phyloP scores from a whole-genome alignment of 495 filamentous ascomycete genomes.

The Cryomyces antarcticus region DNA sequence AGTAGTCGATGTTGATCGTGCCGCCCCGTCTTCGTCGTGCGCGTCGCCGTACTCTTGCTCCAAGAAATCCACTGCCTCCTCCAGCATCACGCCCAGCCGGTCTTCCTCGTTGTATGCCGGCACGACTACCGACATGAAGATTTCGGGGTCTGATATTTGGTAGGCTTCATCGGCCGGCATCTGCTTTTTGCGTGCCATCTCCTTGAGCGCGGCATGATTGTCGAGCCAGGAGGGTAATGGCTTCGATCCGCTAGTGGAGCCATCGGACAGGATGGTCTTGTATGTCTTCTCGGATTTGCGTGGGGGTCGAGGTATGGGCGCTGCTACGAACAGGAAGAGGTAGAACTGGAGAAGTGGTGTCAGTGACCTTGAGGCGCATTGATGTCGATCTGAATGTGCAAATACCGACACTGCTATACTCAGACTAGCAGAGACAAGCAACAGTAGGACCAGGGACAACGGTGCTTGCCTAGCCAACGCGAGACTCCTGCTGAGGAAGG shows the following conservation, averaged over 20 bases:
- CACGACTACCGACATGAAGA: constrained; percentile 73
- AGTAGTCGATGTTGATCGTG: neutral
- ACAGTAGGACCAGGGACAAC: neutral
- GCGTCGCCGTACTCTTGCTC: constrained; percentile 48
- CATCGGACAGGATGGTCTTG: constrained; percentile 46
- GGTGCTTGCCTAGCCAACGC: neutral
- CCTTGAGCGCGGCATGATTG: constrained; percentile 34
- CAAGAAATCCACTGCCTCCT: constrained; percentile 77
- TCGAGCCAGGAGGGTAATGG: constrained; percentile 73
- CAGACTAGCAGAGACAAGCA: neutral
- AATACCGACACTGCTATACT: neutral
- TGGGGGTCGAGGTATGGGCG: constrained; percentile 58
- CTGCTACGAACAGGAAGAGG: constrained; percentile 46
- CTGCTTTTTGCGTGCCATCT: constrained; percentile 18
- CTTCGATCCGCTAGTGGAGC: constrained; percentile 34
- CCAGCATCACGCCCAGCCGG: constrained; percentile 61
- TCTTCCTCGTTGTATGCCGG: constrained; percentile 90
- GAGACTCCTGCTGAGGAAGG: neutral
- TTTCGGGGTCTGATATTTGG: constrained; percentile 28
- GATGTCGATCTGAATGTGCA: neutral
- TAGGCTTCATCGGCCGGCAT: constrained; percentile 19
- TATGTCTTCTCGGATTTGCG: constrained; percentile 72
- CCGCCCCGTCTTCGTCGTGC: constrained; percentile 3
- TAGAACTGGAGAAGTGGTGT: constrained; percentile 34
- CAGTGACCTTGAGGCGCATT: neutral